phyloP scores from a whole-genome alignment of 2,329 filamentous ascomycete species.

The Trichoderma brevicompactum region DNA sequence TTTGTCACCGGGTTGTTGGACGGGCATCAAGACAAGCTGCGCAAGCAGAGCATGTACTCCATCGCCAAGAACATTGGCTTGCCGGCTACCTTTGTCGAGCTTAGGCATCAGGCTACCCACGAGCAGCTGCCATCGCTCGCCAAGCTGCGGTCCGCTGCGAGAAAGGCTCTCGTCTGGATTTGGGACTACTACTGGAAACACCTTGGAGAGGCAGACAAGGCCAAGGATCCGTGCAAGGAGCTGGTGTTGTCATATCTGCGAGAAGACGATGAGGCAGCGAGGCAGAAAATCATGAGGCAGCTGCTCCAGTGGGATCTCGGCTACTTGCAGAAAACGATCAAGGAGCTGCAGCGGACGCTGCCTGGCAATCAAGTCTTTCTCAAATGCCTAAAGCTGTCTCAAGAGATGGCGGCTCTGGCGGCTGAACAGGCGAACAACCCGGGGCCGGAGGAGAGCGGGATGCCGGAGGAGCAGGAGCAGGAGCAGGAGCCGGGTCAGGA shows the following conservation, averaged over 20 bases:
- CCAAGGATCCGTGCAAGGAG: conserved; percentile 39
- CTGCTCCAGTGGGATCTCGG: conserved; percentile 45
- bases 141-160: conserved; percentile 70
- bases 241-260: conserved; percentile 47
- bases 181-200: conserved; percentile 86
- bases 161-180: conserved; percentile 78
- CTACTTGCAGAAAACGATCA: conserved; percentile 45
- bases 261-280: conserved; percentile 40
- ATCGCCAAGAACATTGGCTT: conserved; percentile 70
- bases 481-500: not conserved
- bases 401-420: conserved; percentile 42
- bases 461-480: not conserved
- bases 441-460: conserved; percentile 28
- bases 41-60: conserved; percentile 74
- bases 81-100: conserved; percentile 81
- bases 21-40: conserved; percentile 68
- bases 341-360: conserved; percentile 46
- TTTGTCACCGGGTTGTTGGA: conserved; percentile 84
- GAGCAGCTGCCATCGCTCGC: conserved; percentile 79
- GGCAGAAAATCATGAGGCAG: conserved; percentile 36
- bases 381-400: conserved; percentile 50
- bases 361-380: conserved; percentile 51
- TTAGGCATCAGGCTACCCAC: conserved; percentile 88
- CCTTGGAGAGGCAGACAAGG: conserved; percentile 41
- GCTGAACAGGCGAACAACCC: conserved; percentile 28